Conservation (phyloP, 345 rosid species). For the Acer saccharum region DNA sequence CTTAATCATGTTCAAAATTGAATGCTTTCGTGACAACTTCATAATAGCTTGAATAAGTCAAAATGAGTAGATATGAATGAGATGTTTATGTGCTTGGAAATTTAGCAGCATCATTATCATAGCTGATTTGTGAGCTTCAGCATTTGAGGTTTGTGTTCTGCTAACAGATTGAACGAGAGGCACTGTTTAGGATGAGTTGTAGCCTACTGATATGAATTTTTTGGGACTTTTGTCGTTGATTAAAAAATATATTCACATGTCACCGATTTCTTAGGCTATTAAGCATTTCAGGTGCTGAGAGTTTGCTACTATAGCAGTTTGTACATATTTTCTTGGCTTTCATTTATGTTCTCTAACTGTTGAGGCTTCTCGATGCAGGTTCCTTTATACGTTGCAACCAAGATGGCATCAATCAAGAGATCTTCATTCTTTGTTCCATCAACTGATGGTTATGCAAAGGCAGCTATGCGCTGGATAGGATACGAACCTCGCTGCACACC, state of each 20-base stretch:
- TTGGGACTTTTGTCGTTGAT: background rate
- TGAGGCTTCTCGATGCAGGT: constrained; percentile 42
- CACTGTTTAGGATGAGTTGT: background rate
- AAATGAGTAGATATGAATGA: background rate
- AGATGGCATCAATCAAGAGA: constrained; percentile 72
- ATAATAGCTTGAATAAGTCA: background rate
- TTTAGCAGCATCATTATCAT: background rate
- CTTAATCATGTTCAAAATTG: background rate
- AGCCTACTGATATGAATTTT: background rate
- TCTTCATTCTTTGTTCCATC: constrained; percentile 83
- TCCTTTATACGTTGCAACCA: constrained; percentile 83
- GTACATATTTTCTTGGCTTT: background rate
- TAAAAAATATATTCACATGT: background rate
- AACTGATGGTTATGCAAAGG: constrained; percentile 62
- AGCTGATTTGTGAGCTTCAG: background rate
- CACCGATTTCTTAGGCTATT: background rate
- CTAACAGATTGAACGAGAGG: background rate
- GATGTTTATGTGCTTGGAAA: background rate
- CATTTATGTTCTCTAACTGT: constrained; percentile 5
- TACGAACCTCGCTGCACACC: constrained; percentile 78
- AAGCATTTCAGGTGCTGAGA: background rate
- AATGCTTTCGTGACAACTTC: background rate
- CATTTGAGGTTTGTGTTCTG: background rate
- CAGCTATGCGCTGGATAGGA: constrained; percentile 65
- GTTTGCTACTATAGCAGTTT: background rate